Conservation (phyloP, 176 grass and related monocot genomes). For the Musa itinerans region DNA sequence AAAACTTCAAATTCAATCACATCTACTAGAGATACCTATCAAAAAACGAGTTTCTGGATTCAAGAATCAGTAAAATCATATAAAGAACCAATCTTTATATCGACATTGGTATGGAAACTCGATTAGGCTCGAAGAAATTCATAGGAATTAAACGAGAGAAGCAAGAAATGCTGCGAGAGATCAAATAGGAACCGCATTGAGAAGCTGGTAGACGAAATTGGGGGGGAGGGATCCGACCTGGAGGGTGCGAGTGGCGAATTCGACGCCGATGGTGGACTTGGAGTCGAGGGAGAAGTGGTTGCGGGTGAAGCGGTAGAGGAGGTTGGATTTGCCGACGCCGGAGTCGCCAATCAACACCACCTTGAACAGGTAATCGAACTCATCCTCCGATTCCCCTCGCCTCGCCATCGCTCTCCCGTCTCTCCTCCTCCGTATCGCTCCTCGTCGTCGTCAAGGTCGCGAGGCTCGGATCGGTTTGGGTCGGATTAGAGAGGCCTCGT, state of each 20-base stretch:
- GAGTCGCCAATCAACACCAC: conserved; percentile 6
- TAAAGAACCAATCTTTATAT: too few relatives aligned
- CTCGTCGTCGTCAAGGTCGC: neutral
- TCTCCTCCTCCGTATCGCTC: neutral
- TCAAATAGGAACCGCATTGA: neutral
- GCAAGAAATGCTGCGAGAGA: neutral
- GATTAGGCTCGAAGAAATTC: too few relatives aligned
- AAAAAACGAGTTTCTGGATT: too few relatives aligned
- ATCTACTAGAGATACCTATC: too few relatives aligned
- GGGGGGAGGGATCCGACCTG: neutral
- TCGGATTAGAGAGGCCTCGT: neutral
- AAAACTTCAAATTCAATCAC: too few relatives aligned
- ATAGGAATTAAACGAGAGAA: neutral
- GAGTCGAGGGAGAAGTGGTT: conserved; percentile 6
- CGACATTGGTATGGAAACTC: too few relatives aligned
- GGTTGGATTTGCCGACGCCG: conserved; percentile 13
- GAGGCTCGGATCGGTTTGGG: neutral
- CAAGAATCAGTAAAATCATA: too few relatives aligned
- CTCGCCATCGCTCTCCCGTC: neutral
- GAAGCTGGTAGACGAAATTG: neutral
- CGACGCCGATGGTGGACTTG: conserved; percentile 15
- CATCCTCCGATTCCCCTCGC: neutral
- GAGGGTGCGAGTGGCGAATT: conserved; percentile 12
- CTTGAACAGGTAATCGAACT: conserved; percentile 15
- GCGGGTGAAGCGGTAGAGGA: conserved; percentile 7